Conservation (phyloP, 1,284 basidiomycete genomes). For the Leccinum ambiguum region DNA sequence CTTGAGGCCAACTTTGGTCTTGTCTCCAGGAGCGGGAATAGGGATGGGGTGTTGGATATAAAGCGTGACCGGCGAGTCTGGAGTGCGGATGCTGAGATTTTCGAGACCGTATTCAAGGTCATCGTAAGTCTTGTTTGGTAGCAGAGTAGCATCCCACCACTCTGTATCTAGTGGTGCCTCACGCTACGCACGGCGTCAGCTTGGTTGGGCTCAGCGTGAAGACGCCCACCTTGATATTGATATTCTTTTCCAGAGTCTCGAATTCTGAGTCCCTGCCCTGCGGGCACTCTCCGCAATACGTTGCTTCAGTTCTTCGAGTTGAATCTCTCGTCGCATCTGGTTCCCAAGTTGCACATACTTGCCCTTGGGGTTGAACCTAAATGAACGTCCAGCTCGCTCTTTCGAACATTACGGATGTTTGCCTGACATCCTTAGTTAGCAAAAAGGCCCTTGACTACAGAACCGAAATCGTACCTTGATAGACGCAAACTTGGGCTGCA, state of each 20-base stretch:
- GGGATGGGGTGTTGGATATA: slow-evolving; percentile 98
- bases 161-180: slow-evolving; percentile 87
- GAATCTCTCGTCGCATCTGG: slow-evolving; percentile 79
- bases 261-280: slow-evolving; percentile 91
- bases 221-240: slow-evolving; percentile 65
- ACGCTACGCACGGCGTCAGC: slow-evolving; percentile 46
- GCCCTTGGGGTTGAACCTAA: slow-evolving; percentile 89
- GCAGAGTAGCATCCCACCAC: slow-evolving; percentile 96
- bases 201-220: neutral
- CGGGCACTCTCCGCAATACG: slow-evolving; percentile 89
- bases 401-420: slow-evolving; percentile 69
- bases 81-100: slow-evolving; percentile 59
- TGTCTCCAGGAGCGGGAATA: slow-evolving; percentile 89
- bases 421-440: slow-evolving; percentile 43
- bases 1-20: slow-evolving; percentile 73
- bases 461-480: slow-evolving; percentile 59
- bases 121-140: slow-evolving; percentile 79
- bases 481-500: slow-evolving; percentile 96
- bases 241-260: slow-evolving; percentile 77
- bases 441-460: neutral
- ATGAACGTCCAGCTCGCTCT: slow-evolving; percentile 67
- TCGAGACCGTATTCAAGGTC: slow-evolving; percentile 63
- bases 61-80: slow-evolving; percentile 81
- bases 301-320: slow-evolving; percentile 90
- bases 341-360: slow-evolving; percentile 87